Evolutionary conservation across 805 yeast species (phyloP).

Genomic region (Kodamaea lidongshanica): DNA sequence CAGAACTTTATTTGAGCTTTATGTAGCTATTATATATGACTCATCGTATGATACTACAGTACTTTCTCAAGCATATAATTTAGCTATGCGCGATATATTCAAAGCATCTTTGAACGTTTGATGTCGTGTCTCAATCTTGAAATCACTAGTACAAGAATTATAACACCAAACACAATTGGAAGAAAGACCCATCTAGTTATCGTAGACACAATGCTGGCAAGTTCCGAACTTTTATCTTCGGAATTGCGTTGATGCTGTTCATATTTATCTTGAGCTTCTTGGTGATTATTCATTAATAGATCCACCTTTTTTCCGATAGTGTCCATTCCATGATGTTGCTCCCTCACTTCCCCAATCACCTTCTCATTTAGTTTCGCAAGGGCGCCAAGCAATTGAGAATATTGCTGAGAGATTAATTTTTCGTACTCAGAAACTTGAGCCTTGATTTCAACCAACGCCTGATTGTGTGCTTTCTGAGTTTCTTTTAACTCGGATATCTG

Average conservation of each 20-base stretch:
- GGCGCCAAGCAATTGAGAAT: constrained; percentile 26
- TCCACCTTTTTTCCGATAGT: constrained; percentile 34
- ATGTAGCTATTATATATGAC: constrained; percentile 3
- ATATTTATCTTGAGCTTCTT: constrained; percentile 29
- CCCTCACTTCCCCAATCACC: constrained; percentile 37
- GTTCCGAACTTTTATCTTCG: constrained; percentile 12
- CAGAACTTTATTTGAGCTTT: constrained; percentile 1
- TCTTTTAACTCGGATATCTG: constrained; percentile 2
- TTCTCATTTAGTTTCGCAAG: constrained; percentile 29
- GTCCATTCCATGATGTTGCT: constrained; percentile 31
- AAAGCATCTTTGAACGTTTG: constrained; percentile 54
- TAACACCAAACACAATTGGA: constrained; percentile 33
- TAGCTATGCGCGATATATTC: constrained; percentile 9
- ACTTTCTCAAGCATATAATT: too few relatives aligned
- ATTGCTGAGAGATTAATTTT: constrained; percentile 22
- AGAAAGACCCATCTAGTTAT: constrained; percentile 35
- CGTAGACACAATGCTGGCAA: constrained; percentile 12
- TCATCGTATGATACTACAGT: too few relatives aligned
- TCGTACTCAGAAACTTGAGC: constrained; percentile 22
- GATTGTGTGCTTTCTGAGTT: constrained; percentile 15
- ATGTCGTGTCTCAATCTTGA: constrained; percentile 56
- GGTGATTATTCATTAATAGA: constrained; percentile 34
- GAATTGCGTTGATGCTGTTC: constrained; percentile 9
- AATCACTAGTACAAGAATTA: constrained; percentile 40
- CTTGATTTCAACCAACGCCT: constrained; percentile 15